Percentiles rank a stretch among this genome's conserved stretches.
Evolutionary conservation across 108 stramenopile genomes (phyloP).

Genomic region (Cyclotella baltica): DNA sequence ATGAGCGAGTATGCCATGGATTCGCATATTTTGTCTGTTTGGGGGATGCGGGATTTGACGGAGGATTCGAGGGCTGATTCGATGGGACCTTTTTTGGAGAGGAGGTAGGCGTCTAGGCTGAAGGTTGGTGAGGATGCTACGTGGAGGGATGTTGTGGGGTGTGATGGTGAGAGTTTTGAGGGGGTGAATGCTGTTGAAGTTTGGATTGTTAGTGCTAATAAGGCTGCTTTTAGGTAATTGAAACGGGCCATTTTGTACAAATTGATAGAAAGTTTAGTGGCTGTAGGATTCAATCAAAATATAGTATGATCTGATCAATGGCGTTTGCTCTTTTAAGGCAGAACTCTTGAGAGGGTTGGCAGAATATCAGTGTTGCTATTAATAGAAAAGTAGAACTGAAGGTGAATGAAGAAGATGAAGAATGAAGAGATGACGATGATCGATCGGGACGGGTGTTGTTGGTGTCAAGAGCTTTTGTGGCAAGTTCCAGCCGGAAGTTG

Average conservation of each 20-base stretch:
- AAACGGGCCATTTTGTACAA: slow-evolving; percentile 22
- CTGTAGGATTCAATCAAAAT: neutral
- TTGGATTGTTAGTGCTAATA: slow-evolving; percentile 11
- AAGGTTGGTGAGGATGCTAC: slow-evolving; percentile 49
- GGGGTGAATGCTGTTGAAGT: slow-evolving; percentile 30
- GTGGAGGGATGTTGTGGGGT: slow-evolving; percentile 17
- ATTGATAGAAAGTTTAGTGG: neutral
- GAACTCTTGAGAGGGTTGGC: too few species aligned
- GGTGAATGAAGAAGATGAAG: too few species aligned
- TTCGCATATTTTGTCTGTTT: slow-evolving; percentile 90
- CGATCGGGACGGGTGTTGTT: too few species aligned
- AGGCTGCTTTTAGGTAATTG: slow-evolving; percentile 11
- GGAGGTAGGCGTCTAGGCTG: slow-evolving; percentile 85
- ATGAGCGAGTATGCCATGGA: slow-evolving; percentile 95
- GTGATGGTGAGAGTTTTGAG: slow-evolving; percentile 2
- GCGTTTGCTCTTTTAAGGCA: neutral
- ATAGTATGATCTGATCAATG: neutral
- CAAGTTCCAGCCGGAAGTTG: too few species aligned
- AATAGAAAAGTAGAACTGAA: too few species aligned
- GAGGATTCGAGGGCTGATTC: slow-evolving; percentile 87
- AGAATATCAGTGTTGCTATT: too few species aligned
- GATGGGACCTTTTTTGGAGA: slow-evolving; percentile 81
- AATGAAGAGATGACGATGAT: too few species aligned
- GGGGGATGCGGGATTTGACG: slow-evolving; percentile 59
- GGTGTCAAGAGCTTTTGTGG: too few species aligned